Evolutionary conservation across 1,284 basidiomycete genomes (phyloP).

Genomic region (Apiotrichum siamense): DNA sequence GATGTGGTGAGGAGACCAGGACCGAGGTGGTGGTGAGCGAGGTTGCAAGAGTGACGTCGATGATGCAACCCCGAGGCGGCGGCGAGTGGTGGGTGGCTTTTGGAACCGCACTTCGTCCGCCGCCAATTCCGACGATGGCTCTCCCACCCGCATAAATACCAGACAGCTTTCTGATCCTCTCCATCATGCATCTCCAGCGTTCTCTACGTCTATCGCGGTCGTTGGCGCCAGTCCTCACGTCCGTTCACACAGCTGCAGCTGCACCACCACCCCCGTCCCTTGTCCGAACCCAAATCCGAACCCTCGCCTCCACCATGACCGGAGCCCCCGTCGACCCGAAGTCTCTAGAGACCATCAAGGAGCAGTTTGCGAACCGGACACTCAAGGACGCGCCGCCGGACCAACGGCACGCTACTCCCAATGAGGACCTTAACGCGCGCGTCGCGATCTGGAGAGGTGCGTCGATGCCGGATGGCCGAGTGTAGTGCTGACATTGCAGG

Average conservation of each 20-base stretch:
- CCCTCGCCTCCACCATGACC: neutral
- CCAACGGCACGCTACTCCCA: neutral
- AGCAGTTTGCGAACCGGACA: slow-evolving; percentile 7
- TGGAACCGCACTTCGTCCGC: too few relatives aligned
- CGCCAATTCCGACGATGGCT: too few relatives aligned
- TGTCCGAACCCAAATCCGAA: too few relatives aligned
- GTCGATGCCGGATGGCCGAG: neutral
- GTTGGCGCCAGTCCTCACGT: too few relatives aligned
- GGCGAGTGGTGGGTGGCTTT: too few relatives aligned
- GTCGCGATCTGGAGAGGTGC: slow-evolving; percentile 38
- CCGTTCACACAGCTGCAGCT: too few relatives aligned
- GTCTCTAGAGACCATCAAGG: slow-evolving; percentile 28
- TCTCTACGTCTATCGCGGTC: neutral
- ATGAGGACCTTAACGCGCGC: slow-evolving; percentile 25
- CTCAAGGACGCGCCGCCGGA: neutral
- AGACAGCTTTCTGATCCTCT: neutral
- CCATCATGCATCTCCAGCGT: neutral
- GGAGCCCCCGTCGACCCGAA: slow-evolving; percentile 3
- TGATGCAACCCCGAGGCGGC: neutral
- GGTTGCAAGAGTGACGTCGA: neutral
- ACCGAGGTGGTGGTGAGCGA: too few relatives aligned
- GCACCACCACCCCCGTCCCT: too few relatives aligned
- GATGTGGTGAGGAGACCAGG: too few relatives aligned
- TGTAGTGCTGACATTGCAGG: slow-evolving; percentile 18
- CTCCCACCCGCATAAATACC: too few relatives aligned